Conservation (phyloP, 257 asterid species). For the Plantago ovata region DNA sequence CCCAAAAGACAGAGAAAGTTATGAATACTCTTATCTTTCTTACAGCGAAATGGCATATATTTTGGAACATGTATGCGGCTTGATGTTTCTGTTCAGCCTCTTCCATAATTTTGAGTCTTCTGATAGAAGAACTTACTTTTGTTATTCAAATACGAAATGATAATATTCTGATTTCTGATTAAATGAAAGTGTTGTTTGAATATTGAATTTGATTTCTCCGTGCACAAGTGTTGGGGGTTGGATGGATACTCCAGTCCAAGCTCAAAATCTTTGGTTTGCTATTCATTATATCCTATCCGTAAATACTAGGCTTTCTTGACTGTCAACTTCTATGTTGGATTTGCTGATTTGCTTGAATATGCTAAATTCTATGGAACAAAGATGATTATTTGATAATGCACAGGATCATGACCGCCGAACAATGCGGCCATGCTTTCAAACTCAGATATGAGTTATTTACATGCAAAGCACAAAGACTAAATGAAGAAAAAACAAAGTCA, state of each 20-base stretch:
- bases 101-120: constrained; percentile 19
- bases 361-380: neutral
- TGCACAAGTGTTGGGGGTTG: too few relatives aligned
- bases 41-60: constrained; percentile 13
- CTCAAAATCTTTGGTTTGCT: too few relatives aligned
- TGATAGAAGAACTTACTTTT: neutral
- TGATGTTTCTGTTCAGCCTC: constrained; percentile 6
- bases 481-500: constrained; percentile 9
- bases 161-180: too few relatives aligned
- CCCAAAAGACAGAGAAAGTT: constrained; percentile 1
- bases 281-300: neutral
- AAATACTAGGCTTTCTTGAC: neutral
- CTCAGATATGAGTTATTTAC: neutral
- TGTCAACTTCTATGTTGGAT: neutral
- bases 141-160: neutral
- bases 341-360: neutral
- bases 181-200: too few relatives aligned
- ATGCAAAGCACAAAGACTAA: neutral
- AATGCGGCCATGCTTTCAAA: neutral
- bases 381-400: neutral
- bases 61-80: constrained; percentile 7
- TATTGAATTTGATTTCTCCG: too few relatives aligned
- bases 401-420: neutral
- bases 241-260: too few relatives aligned
- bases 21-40: constrained; percentile 14